Evolutionary conservation across 2,329 filamentous ascomycete species (phyloP).

Genomic region (Alternaria sp.): DNA sequence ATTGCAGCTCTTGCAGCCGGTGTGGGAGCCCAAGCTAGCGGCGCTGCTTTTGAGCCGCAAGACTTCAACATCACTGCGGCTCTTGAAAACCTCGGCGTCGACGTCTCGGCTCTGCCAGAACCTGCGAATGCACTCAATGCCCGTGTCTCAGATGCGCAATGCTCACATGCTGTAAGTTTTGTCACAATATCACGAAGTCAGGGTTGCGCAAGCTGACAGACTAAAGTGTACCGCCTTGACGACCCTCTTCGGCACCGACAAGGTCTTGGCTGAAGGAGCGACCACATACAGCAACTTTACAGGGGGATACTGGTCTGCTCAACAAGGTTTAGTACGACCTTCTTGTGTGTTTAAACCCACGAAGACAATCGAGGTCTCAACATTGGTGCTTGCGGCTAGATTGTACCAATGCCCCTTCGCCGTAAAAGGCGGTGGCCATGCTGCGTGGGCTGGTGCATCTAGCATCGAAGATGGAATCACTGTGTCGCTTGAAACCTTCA

Average conservation of each 20-base stretch:
- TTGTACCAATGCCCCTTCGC: constrained; percentile 45
- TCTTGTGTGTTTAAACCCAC: constrained; percentile 30
- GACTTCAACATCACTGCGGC: constrained; percentile 5
- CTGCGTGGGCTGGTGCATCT: constrained; percentile 45
- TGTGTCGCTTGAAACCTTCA: constrained; percentile 47
- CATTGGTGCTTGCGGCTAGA: constrained; percentile 16
- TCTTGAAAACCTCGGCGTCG: not conserved
- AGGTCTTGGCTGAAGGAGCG: constrained; percentile 6
- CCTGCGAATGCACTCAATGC: not conserved
- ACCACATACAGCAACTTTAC: constrained; percentile 13
- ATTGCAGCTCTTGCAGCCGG: not conserved
- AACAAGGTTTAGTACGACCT: constrained; percentile 27
- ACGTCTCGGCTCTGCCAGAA: not conserved
- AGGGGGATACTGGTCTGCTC: constrained; percentile 29
- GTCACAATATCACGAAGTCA: not conserved
- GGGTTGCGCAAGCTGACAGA: not conserved
- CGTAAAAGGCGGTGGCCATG: constrained; percentile 54
- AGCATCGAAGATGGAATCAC: constrained; percentile 53
- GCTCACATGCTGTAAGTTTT: not conserved
- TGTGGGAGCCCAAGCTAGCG: not conserved
- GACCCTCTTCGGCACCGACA: constrained; percentile 17
- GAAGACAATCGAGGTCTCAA: constrained; percentile 15
- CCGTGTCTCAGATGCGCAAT: not conserved
- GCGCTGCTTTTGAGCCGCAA: not conserved
- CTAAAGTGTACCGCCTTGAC: constrained; percentile 22